phyloP scores from a whole-genome alignment of 257 asterid genomes.

The Capsicum pubescens region DNA sequence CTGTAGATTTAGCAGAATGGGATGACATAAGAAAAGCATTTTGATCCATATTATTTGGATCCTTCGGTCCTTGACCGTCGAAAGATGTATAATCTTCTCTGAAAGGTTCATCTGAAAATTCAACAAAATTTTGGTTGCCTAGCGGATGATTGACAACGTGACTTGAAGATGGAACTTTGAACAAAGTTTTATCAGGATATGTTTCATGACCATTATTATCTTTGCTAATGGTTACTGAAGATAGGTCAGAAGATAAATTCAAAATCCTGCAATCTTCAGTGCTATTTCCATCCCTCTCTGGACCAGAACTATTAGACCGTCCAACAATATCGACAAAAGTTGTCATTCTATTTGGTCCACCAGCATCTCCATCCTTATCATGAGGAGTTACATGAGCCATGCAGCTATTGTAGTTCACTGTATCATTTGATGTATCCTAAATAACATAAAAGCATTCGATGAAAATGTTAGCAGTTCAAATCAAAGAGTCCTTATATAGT shows the following conservation, averaged over 20 bases:
- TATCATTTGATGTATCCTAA: conserved; percentile 42
- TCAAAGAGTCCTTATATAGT: not conserved
- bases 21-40: conserved; percentile 47
- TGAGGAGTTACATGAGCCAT: conserved; percentile 37
- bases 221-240: conserved; percentile 30
- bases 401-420: conserved; percentile 46
- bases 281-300: conserved; percentile 58
- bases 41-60: conserved; percentile 44
- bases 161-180: conserved; percentile 29
- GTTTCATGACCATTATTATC: conserved; percentile 14
- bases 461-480: conserved; percentile 25
- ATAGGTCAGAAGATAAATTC: conserved; percentile 30
- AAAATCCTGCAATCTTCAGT: conserved; percentile 46
- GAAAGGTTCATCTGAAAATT: conserved; percentile 47
- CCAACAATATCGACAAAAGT: conserved; percentile 89
- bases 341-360: conserved; percentile 59
- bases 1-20: conserved; percentile 48
- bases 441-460: not conserved
- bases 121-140: conserved; percentile 39
- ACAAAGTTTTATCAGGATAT: conserved; percentile 16
- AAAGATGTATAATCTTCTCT: conserved; percentile 49
- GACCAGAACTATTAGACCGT: conserved; percentile 55
- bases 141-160: conserved; percentile 22
- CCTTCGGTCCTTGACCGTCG: conserved; percentile 49
- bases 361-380: conserved; percentile 57